phyloP scores from a whole-genome alignment of 2,329 filamentous ascomycete genomes.

The Emericellopsis cladophorae region DNA sequence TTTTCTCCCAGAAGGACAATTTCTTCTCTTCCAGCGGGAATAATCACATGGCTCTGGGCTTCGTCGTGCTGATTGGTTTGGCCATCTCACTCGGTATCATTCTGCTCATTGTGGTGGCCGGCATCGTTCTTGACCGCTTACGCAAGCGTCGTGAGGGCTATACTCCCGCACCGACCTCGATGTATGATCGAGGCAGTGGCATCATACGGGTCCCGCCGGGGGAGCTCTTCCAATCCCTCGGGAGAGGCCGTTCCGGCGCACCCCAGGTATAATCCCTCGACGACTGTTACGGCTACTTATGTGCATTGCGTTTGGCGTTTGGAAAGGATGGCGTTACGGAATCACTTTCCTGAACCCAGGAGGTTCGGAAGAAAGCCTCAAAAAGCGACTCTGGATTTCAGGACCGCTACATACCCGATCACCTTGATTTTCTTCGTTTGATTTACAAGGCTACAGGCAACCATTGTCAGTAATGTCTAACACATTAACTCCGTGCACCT shows the following conservation, averaged over 20 bases:
- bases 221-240: slow-evolving; percentile 43
- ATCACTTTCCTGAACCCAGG: neutral
- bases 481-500: neutral
- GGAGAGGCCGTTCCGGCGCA: slow-evolving; percentile 31
- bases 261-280: slow-evolving; percentile 31
- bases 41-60: slow-evolving; percentile 55
- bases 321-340: slow-evolving; percentile 2
- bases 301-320: slow-evolving; percentile 4
- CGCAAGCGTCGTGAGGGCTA: slow-evolving; percentile 73
- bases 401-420: no score
- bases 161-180: slow-evolving; percentile 57
- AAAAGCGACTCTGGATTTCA: no score
- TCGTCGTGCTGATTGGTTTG: slow-evolving; percentile 69
- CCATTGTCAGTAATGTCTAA: neutral
- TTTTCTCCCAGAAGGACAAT: slow-evolving; percentile 74
- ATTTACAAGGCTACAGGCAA: neutral
- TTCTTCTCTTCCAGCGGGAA: slow-evolving; percentile 52
- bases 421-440: no score
- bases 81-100: slow-evolving; percentile 67
- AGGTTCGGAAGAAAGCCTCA: no score
- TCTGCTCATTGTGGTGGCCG: slow-evolving; percentile 63
- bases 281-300: neutral
- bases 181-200: slow-evolving; percentile 46
- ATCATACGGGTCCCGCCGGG: slow-evolving; percentile 48
- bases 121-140: slow-evolving; percentile 62